Base-by-base conservation (phyloP, 179 eudicot species). In the Monotropa hypopitys region DNA sequence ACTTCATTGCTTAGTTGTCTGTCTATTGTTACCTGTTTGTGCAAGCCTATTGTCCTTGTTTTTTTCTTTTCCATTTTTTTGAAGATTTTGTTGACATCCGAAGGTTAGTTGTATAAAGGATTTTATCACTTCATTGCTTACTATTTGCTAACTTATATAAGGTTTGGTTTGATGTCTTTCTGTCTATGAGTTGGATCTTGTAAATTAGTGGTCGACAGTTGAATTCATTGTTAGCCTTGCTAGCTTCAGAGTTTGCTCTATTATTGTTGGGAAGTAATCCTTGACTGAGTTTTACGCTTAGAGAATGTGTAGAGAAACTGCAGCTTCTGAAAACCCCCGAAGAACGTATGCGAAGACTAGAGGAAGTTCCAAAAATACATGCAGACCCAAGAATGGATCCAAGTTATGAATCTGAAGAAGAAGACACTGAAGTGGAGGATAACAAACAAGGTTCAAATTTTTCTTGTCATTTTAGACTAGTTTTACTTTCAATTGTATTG, bases 331-430 rank as follows among this genome's bases (percentile, higher is more conserved):
- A 89, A 83, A 90, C 94, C 65, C 97, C 98, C 21, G 98, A 96
- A 74, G 99, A 96, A 78, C 97, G 98, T 46, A 88, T 85, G 56
- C 91, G 98, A 15, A 96, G 98, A 81, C 83, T 96, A 76, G 92
- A 93, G 73, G 98, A 93, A 84, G 83, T 86, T 78, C 97, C 98
- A 47, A 88, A 85, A 79, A 89, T 96, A 74, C 98, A 90, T 79
- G 90, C 92, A 45, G 99, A 96, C 87, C 99, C 98, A 69, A 90
- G 88, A 73, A 96, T 96, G 99, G 99, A 93, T 86, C 99, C 98
- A 45, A 86, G 82, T 70, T 81, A 85, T 68, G 93, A 85, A 50
- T 93, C 99, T 77, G 99, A 90, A 54, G 95, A 93, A 8, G 86
- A 90, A 70, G 89, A 87, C 70, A 86, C 84, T 71, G 97, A 90